These are phyloP conservation scores for Coemansia sp. DNA, from an alignment of 192 early-diverging fungal species.

Conservation along the genomic window DNA sequence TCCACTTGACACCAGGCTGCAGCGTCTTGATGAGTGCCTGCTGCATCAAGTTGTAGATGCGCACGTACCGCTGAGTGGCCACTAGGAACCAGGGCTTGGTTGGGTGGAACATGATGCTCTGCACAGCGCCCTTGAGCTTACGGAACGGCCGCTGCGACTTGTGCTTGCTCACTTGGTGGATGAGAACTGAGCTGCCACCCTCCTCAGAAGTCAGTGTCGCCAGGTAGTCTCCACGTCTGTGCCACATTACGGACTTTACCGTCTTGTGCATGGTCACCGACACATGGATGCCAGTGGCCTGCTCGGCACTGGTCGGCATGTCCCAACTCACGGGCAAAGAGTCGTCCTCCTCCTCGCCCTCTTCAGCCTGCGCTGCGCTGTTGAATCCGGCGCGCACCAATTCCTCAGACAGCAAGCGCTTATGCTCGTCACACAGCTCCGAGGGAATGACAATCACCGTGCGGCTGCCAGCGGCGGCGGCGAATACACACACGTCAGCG, in stretches of 20 bases:
- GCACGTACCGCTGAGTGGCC: constrained; percentile 90
- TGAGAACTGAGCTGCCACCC: constrained; percentile 69
- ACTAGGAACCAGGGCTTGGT: constrained; percentile 90
- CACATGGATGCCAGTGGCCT: constrained; percentile 51
- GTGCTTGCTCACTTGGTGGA: constrained; percentile 90
- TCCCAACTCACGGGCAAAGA: constrained; percentile 56
- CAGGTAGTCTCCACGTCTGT: constrained; percentile 96
- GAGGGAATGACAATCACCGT: constrained; percentile 60
- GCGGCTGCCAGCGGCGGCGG: constrained; percentile 66
- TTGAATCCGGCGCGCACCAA: constrained; percentile 43
- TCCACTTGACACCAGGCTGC: constrained; percentile 87
- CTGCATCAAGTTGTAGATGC: constrained; percentile 89
- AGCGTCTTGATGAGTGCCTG: constrained; percentile 88
- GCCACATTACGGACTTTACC: constrained; percentile 89
- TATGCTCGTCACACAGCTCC: constrained; percentile 49
- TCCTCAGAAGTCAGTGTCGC: constrained; percentile 82
- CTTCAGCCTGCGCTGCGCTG: constrained; percentile 17
- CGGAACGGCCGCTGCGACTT: constrained; percentile 92
- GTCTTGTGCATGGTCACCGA: constrained; percentile 58
- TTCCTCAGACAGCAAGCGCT: constrained; percentile 40
- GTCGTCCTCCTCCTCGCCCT: constrained; percentile 37
- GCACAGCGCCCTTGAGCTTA: constrained; percentile 85
- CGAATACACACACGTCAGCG: constrained; percentile 73
- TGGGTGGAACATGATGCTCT: constrained; percentile 91
- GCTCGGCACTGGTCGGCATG: constrained; percentile 58